phyloP scores from a whole-genome alignment of 805 yeast genomes.

The Ogataea allantospora region DNA sequence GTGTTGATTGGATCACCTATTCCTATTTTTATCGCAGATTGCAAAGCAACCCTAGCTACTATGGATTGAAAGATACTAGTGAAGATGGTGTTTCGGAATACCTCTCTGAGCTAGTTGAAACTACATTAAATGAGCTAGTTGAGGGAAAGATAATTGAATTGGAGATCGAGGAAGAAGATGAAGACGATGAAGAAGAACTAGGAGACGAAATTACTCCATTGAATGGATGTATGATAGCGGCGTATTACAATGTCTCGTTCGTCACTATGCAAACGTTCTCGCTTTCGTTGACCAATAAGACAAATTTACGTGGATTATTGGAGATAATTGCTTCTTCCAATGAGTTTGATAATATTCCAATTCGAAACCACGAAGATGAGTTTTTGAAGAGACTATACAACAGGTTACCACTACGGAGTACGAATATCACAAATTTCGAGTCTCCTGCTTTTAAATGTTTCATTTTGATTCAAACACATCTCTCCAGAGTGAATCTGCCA shows the following conservation, averaged over 20 bases:
- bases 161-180: slow-evolving; percentile 40
- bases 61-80: slow-evolving; percentile 68
- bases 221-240: slow-evolving; percentile 71
- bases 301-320: slow-evolving; percentile 59
- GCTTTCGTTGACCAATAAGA: slow-evolving; percentile 47
- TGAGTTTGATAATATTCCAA: slow-evolving; percentile 67
- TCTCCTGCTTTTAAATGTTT: slow-evolving; percentile 70
- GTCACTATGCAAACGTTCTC: slow-evolving; percentile 63
- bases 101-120: slow-evolving; percentile 81
- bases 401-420: slow-evolving; percentile 60
- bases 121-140: slow-evolving; percentile 57
- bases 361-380: slow-evolving; percentile 59
- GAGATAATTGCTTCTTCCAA: slow-evolving; percentile 64
- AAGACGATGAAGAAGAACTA: slow-evolving; percentile 37
- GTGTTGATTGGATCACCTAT: slow-evolving; percentile 87
- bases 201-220: slow-evolving; percentile 52
- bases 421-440: slow-evolving; percentile 32
- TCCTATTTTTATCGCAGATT: slow-evolving; percentile 80
- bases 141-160: slow-evolving; percentile 63
- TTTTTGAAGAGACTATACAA: slow-evolving; percentile 50
- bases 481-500: slow-evolving; percentile 63
- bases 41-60: slow-evolving; percentile 81
- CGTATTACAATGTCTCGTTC: slow-evolving; percentile 67
- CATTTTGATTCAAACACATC: slow-evolving; percentile 75
- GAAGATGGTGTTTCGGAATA: slow-evolving; percentile 74